Percentiles rank a stretch among this genome's conserved stretches.
Evolutionary conservation across 2,329 filamentous ascomycete genomes (phyloP).

Genomic region (Fusarium beomiforme): DNA sequence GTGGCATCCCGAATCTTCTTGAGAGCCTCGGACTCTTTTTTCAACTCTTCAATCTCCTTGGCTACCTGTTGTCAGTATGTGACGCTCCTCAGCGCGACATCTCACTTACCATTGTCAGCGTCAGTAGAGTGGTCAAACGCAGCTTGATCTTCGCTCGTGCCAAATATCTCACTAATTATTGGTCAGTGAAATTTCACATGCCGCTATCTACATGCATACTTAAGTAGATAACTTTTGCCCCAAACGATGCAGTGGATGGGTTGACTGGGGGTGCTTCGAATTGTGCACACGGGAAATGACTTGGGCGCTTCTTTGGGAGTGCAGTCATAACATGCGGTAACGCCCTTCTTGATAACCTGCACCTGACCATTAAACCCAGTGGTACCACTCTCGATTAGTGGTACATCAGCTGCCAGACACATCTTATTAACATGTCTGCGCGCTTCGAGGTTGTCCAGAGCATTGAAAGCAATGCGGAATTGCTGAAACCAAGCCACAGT

Average conservation of each 20-base stretch:
- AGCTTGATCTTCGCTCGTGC: conserved; percentile 86
- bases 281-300: conserved; percentile 95
- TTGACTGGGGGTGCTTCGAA: conserved; percentile 93
- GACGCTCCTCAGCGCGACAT: not conserved
- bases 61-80: conserved; percentile 48
- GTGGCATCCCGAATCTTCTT: conserved; percentile 85
- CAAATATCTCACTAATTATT: conserved; percentile 78
- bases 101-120: conserved; percentile 74
- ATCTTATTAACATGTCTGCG: conserved; percentile 96
- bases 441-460: conserved; percentile 94
- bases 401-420: conserved; percentile 91
- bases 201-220: conserved; percentile 53
- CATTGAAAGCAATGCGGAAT: conserved; percentile 94
- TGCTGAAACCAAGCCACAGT: conserved; percentile 86
- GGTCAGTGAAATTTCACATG: conserved; percentile 6
- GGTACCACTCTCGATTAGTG: conserved; percentile 94
- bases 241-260: conserved; percentile 99
- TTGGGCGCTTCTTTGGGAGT: conserved; percentile 89
- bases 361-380: conserved; percentile 98
- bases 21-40: conserved; percentile 83
- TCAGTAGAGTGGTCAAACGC: conserved; percentile 83
- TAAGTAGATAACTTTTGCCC: conserved; percentile 96
- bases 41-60: conserved; percentile 87
- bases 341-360: conserved; percentile 91
- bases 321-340: conserved; percentile 97